phyloP scores from a whole-genome alignment of 176 grass and related monocot genomes.

The Ananas comosus region DNA sequence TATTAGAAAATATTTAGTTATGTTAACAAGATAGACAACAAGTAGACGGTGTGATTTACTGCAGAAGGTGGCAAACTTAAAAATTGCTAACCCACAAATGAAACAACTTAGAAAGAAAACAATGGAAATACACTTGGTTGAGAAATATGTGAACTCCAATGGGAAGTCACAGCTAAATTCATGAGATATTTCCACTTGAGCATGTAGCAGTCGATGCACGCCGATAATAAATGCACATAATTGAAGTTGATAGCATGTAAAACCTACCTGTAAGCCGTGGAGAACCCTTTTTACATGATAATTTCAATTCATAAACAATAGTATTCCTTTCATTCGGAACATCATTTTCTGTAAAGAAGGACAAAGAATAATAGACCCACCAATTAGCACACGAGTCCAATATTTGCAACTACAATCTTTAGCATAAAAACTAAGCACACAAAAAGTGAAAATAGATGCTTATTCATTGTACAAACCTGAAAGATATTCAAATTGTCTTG shows the following conservation, averaged over 20 bases:
- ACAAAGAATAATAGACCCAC: constrained; percentile 7
- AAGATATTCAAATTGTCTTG: constrained; percentile 79
- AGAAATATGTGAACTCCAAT: not conserved
- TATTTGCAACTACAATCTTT: not conserved
- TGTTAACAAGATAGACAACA: not conserved
- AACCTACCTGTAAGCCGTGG: constrained; percentile 62
- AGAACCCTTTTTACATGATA: constrained; percentile 52
- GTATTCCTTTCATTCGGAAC: constrained; percentile 88
- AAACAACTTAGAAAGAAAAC: not conserved
- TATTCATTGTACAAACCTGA: constrained; percentile 30
- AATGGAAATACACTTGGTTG: not conserved
- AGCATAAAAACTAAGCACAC: not conserved
- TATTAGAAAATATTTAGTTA: not conserved
- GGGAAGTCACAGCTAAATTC: not conserved
- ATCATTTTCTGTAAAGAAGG: constrained; percentile 55
- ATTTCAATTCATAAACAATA: constrained; percentile 70
- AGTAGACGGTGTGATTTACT: not conserved
- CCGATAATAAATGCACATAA: constrained; percentile 2
- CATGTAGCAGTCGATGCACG: not conserved
- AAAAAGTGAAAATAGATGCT: not conserved
- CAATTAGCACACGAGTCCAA: not conserved
- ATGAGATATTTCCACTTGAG: not conserved
- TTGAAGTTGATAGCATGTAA: not conserved
- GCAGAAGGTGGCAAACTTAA: not conserved
- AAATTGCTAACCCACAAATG: not conserved